Evolutionary conservation across 495 filamentous ascomycete genomes (phyloP), one percentile per base, ranked within the genome.

Genomic region (Monascus purpureus): DNA sequence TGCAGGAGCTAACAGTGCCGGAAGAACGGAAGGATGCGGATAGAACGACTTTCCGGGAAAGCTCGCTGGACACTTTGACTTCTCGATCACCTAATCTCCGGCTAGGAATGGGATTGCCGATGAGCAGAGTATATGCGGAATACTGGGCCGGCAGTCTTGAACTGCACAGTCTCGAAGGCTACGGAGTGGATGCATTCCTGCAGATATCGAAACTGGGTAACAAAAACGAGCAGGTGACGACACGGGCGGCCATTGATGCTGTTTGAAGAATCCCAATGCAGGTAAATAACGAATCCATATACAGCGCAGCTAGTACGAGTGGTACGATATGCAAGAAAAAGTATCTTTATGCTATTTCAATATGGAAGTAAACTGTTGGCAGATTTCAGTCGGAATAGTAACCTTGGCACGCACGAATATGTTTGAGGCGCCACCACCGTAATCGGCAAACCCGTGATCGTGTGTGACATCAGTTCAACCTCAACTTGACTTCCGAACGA

Each of bases 121-220:
- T 96, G 64, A 92, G 83, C 39, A 72, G 85, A 38, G 82, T 96
- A 9, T 99, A 96, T 51, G 88, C 92, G 11, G 88, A 99, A 55
- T 97, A 96, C 55, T 99, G 90, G 90, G 90, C 92, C 6, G 90
- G 90, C 1, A 88, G 72, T 49, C 55, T 99, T 15, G 84, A 94
- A 49, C 47, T 96, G 38, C 90, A 96, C 52, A 93, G 78, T 50
- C 57, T 99, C 22, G 90, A 96, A 44, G 90, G 90, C 0, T 99
- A 95, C 43, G 90, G 90, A 1, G 85, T 92, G n/a, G 90, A 99
- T 59, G 88, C 82, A 1, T 99, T 96, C 50, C 53, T 99, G 38
- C 88, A 96, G 55, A 93, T 99, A 23, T 88, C 83, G 4, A 94
- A 94, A 55, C 67, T 99, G 33, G 90, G 90, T 13, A 99, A 99